Evolutionary conservation across 345 rosid species (phyloP).

Genomic region (Draba incana): DNA sequence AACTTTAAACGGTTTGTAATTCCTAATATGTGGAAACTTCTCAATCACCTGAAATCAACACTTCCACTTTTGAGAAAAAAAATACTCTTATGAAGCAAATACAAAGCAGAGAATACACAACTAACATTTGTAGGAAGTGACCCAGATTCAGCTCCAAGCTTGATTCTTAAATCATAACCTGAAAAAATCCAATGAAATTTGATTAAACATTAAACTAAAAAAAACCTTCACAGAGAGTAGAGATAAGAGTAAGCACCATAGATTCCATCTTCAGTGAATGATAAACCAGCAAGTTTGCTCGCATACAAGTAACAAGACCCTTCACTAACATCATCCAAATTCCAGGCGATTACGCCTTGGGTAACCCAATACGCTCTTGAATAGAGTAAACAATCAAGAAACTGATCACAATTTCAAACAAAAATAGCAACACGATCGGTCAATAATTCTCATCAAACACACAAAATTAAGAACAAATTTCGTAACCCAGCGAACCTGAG

Average conservation of each 20-base stretch:
- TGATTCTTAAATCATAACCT: constrained; percentile 63
- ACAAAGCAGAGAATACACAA: constrained; percentile 15
- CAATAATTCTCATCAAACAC: constrained; percentile 11
- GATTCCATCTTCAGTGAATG: constrained; percentile 56
- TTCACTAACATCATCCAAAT: constrained; percentile 68
- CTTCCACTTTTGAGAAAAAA: not conserved
- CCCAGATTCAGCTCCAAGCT: constrained; percentile 58
- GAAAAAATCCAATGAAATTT: constrained; percentile 31
- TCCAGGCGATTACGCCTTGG: constrained; percentile 70
- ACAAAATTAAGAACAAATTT: not conserved
- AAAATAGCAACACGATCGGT: constrained; percentile 23
- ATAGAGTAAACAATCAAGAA: constrained; percentile 54
- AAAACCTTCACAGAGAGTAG: not conserved
- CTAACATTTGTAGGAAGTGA: constrained; percentile 61
- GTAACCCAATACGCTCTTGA: constrained; percentile 82
- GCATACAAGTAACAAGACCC: constrained; percentile 73
- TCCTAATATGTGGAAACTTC: constrained; percentile 84
- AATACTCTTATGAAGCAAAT: constrained; percentile 24
- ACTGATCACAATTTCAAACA: constrained; percentile 42
- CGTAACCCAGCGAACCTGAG: constrained; percentile 50
- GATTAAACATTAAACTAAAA: constrained; percentile 1
- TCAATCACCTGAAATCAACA: constrained; percentile 59
- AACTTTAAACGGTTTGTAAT: constrained; percentile 63
- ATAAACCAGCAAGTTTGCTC: constrained; percentile 60
- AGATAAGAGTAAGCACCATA: constrained; percentile 52